Percentiles rank a stretch among this genome's conserved stretches.
Conservation (phyloP, 2,329 filamentous ascomycete genomes). For the Cladosporium sp. region DNA sequence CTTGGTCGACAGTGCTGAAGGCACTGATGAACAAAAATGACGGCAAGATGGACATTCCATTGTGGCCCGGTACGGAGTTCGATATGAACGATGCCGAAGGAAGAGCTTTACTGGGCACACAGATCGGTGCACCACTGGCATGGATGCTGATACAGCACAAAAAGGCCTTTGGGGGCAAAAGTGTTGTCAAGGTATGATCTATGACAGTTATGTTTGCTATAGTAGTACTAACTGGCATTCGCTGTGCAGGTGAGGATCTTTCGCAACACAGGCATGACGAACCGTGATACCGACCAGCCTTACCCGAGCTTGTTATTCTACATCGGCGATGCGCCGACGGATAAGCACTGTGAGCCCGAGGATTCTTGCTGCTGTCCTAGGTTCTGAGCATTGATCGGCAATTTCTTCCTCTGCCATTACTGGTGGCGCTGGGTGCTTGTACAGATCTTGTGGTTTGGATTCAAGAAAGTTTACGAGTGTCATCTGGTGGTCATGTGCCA, state of each 20-base stretch:
- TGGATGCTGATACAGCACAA: constrained; percentile 20
- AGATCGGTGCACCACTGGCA: constrained; percentile 11
- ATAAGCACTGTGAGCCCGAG: constrained; percentile 4
- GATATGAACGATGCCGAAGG: neutral
- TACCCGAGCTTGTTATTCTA: constrained; percentile 19
- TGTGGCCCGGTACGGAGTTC: constrained; percentile 12
- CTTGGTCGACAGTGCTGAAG: constrained; percentile 6
- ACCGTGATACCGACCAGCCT: constrained; percentile 11
- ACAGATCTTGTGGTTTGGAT: neutral
- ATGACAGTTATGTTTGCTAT: neutral
- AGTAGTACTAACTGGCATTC: neutral
- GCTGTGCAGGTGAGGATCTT: constrained; percentile 7
- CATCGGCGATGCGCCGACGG: constrained; percentile 5
- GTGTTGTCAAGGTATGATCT: constrained; percentile 11
- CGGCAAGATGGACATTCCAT: constrained; percentile 9
- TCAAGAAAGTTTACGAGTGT: no score
- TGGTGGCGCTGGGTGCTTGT: neutral
- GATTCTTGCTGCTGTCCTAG: constrained; percentile 14
- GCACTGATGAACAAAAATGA: constrained; percentile 11
- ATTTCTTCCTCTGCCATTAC: neutral
- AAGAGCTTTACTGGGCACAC: constrained; percentile 11
- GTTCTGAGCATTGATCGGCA: neutral
- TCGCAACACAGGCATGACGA: constrained; percentile 10
- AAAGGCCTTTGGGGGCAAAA: neutral
- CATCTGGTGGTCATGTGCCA: no score